phyloP scores from a whole-genome alignment of 116 monocot genomes.

The Papilionanthe hybrid region DNA sequence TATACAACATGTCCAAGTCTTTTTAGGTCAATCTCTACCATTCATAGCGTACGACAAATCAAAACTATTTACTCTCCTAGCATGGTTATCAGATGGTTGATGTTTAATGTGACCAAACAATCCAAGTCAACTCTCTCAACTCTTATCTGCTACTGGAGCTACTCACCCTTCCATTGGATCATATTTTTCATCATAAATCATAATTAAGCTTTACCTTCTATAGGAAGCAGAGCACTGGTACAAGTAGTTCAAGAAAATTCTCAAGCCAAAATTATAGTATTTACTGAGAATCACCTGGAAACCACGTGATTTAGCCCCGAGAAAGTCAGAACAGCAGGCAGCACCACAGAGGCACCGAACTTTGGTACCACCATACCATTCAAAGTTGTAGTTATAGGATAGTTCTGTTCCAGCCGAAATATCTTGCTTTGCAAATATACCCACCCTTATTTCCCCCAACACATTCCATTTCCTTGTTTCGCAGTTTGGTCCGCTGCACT shows the following conservation, averaged over 20 bases:
- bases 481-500: slow-evolving; percentile 89
- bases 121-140: too few relatives aligned
- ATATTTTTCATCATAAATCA: background rate
- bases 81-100: too few relatives aligned
- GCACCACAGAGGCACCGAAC: slow-evolving; percentile 95
- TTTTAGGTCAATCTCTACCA: too few relatives aligned
- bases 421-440: slow-evolving; percentile 94
- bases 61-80: too few relatives aligned
- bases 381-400: slow-evolving; percentile 94
- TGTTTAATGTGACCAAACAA: too few relatives aligned
- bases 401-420: slow-evolving; percentile 78
- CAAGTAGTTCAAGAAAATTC: background rate
- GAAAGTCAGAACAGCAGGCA: slow-evolving; percentile 78
- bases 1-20: too few relatives aligned
- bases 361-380: slow-evolving; percentile 91
- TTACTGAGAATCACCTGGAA: slow-evolving; percentile 56
- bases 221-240: background rate
- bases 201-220: background rate
- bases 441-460: slow-evolving; percentile 82
- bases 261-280: background rate
- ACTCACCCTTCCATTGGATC: too few relatives aligned
- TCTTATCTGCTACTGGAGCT: too few relatives aligned
- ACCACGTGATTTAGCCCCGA: slow-evolving; percentile 96
- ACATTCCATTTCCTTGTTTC: slow-evolving; percentile 98
- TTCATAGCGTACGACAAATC: too few relatives aligned